A percentile compares a stretch with the other conserved stretches of the same genome.
Conservation (phyloP, 2,329 filamentous ascomycete genomes). For the Harringtonia lauricola region DNA sequence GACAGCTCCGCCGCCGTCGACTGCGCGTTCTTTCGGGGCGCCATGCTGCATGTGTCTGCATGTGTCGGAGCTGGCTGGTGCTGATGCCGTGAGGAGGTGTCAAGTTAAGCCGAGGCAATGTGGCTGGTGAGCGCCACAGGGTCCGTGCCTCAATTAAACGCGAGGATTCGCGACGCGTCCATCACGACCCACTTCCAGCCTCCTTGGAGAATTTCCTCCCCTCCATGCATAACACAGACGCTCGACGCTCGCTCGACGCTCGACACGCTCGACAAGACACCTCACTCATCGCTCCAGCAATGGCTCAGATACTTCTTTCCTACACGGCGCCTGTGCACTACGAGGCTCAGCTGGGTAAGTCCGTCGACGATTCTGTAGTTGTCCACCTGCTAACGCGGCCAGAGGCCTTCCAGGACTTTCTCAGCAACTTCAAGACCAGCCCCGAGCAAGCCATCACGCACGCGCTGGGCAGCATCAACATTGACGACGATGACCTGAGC, state of each 20-base stretch:
- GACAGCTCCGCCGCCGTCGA: constrained; percentile 72
- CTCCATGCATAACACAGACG: constrained; percentile 5
- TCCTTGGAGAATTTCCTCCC: constrained; percentile 10
- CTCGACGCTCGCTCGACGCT: no score
- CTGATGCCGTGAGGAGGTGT: neutral
- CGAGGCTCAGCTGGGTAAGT: constrained; percentile 68
- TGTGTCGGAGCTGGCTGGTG: no score
- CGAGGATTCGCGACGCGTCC: constrained; percentile 13
- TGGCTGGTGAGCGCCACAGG: constrained; percentile 1
- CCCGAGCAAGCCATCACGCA: constrained; percentile 62
- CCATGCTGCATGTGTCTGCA: constrained; percentile 30
- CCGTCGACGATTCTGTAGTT: no score
- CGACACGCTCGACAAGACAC: no score
- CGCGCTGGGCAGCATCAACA: constrained; percentile 72
- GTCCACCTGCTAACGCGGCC: constrained; percentile 2
- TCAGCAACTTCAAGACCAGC: constrained; percentile 76
- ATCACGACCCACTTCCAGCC: constrained; percentile 4
- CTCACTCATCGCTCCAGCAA: no score
- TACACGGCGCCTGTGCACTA: constrained; percentile 77
- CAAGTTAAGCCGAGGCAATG: no score
- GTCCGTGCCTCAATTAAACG: constrained; percentile 13
- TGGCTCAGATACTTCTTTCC: constrained; percentile 65
- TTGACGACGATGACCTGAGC: constrained; percentile 76
- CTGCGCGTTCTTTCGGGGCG: constrained; percentile 39
- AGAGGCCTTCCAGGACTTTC: constrained; percentile 81